Evolutionary conservation across 176 grass and related monocot species (phyloP).

Genomic region (Microstegium vimineum): DNA sequence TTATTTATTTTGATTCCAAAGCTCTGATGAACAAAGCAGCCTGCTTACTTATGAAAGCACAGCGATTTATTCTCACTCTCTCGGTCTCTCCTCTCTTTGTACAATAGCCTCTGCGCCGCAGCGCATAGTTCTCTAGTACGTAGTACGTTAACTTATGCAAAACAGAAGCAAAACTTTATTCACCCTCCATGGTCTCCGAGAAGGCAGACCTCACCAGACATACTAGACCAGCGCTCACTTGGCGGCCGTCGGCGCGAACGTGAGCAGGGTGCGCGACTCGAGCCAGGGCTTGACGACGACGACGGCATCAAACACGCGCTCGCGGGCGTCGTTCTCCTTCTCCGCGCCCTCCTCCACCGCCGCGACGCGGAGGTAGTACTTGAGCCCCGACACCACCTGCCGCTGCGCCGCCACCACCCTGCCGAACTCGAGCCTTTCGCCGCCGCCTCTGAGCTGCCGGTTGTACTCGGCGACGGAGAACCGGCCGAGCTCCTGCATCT

Average conservation of each 20-base stretch:
- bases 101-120: not conserved
- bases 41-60: not conserved
- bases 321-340: constrained; percentile 2
- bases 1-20: not conserved
- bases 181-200: not conserved
- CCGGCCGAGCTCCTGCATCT: constrained; percentile 78
- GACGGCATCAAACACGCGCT: constrained; percentile 58
- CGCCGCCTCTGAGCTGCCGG: not conserved
- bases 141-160: not conserved
- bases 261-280: constrained; percentile 50
- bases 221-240: not conserved
- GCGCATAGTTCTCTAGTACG: not conserved
- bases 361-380: constrained; percentile 75
- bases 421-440: constrained; percentile 41
- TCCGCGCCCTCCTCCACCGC: constrained; percentile 10
- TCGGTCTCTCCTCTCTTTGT: not conserved
- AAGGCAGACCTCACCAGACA: not conserved
- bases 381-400: constrained; percentile 90
- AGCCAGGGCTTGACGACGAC: constrained; percentile 80
- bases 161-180: constrained; percentile 8
- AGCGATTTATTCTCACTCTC: not conserved
- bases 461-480: constrained; percentile 86
- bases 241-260: constrained; percentile 40
- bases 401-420: constrained; percentile 66
- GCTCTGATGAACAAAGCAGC: not conserved